These are phyloP conservation scores for Pinus albicaulis DNA, from an alignment of 75 land plant genomes.

Conservation along the genomic window DNA sequence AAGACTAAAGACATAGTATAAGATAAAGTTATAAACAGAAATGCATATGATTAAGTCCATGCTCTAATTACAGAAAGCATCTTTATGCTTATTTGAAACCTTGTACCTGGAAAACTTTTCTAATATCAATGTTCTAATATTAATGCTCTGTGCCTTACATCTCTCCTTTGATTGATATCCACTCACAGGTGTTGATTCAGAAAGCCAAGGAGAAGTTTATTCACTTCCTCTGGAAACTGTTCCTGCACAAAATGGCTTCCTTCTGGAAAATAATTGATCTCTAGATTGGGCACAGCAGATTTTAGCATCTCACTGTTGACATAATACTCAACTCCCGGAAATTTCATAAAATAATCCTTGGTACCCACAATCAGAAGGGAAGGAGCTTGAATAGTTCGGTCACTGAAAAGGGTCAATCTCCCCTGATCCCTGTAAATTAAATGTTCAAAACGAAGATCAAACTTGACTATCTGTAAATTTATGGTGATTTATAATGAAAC, in stretches of 20 bases:
- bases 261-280: conserved; percentile 21
- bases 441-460: too few relatives aligned
- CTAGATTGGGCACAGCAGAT: conserved; percentile 25
- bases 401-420: not conserved
- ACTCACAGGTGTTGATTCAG: conserved; percentile 16
- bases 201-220: conserved; percentile 42
- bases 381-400: conserved; percentile 28
- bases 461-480: not conserved
- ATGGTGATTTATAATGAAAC: not conserved
- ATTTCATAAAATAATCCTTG: conserved; percentile 41
- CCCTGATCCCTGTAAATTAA: too few relatives aligned
- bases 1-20: too few relatives aligned
- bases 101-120: too few relatives aligned
- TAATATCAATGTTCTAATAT: too few relatives aligned
- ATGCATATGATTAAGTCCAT: too few relatives aligned
- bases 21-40: too few relatives aligned
- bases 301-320: conserved; percentile 31
- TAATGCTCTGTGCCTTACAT: too few relatives aligned
- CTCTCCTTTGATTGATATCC: not conserved
- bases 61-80: too few relatives aligned
- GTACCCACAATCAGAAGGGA: conserved; percentile 39
- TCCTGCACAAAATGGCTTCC: conserved; percentile 65
- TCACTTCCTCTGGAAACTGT: conserved; percentile 56
- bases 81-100: too few relatives aligned
- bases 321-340: conserved; percentile 43